A percentile compares a stretch with the other conserved stretches of the same genome.
phyloP scores from a whole-genome alignment of 2,329 filamentous ascomycete genomes.

The Aureobasidium lini region DNA sequence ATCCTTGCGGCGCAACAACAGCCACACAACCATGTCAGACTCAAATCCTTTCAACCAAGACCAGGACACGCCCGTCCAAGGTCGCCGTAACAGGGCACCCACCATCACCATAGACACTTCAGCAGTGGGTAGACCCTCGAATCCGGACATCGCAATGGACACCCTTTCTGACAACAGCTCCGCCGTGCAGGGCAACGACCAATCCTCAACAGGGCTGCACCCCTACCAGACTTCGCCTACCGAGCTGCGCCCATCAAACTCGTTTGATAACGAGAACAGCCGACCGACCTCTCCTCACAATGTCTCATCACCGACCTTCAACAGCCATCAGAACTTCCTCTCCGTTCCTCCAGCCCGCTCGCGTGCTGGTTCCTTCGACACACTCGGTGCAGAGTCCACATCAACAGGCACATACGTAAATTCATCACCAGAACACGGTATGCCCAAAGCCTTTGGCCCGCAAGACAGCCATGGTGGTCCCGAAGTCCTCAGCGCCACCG shows the following conservation, averaged over 20 bases:
- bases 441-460: conserved; percentile 21
- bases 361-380: conserved; percentile 60
- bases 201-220: conserved; percentile 16
- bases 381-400: conserved; percentile 47
- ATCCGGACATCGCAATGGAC: conserved; percentile 10
- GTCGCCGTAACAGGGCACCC: conserved; percentile 31
- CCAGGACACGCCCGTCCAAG: conserved; percentile 7
- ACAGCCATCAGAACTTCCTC: conserved; percentile 50
- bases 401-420: conserved; percentile 55
- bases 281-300: conserved; percentile 61
- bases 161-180: conserved; percentile 6
- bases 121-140: conserved; percentile 34
- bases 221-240: conserved; percentile 27
- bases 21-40: conserved; percentile 9
- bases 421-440: conserved; percentile 23
- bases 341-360: conserved; percentile 57
- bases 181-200: conserved; percentile 12
- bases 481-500: conserved; percentile 54
- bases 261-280: conserved; percentile 57
- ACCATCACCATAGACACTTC: conserved; percentile 48
- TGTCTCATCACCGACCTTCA: conserved; percentile 53
- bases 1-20: background rate
- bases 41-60: background rate
- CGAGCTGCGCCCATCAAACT: conserved; percentile 49
- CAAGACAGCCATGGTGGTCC: conserved; percentile 32